These are phyloP conservation scores for Tuber borchii DNA, from an alignment of 495 filamentous ascomycete species.

Conservation along the genomic window DNA sequence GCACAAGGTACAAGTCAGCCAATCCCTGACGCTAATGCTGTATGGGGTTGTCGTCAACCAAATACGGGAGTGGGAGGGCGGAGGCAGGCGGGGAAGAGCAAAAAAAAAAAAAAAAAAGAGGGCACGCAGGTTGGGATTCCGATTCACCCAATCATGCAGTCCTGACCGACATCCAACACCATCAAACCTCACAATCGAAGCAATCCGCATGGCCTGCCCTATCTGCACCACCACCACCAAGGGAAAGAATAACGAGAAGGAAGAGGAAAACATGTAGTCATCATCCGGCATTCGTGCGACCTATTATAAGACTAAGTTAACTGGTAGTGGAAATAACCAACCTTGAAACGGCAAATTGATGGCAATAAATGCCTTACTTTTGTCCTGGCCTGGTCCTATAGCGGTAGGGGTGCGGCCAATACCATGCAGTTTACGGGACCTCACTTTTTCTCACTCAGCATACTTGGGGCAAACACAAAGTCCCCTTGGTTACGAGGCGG, in stretches of 20 bases:
- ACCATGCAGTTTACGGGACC: background rate
- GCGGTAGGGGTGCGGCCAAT: background rate
- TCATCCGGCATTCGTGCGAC: background rate
- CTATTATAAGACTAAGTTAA: background rate
- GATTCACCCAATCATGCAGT: constrained; percentile 37
- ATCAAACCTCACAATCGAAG: constrained; percentile 2
- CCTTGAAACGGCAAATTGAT: background rate
- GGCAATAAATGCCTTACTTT: background rate
- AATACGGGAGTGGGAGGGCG: constrained; percentile 1
- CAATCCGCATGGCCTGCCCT: background rate
- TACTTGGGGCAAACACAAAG: background rate
- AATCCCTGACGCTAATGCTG: background rate
- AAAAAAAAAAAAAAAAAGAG: constrained; percentile 16
- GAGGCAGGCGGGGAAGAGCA: constrained; percentile 14
- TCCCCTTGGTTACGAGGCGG: background rate
- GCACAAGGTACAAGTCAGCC: background rate
- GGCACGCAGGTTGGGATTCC: constrained; percentile 15
- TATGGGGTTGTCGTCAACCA: background rate
- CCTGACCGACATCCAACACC: background rate
- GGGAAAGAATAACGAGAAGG: background rate
- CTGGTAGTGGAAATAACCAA: background rate
- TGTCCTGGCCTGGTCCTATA: background rate
- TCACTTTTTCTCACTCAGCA: constrained; percentile 5
- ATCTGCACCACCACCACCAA: background rate
- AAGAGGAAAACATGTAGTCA: constrained; percentile 5